These are phyloP conservation scores for Penicillium sp. DNA, from an alignment of 2,329 filamentous ascomycete species.

Conservation along the genomic window DNA sequence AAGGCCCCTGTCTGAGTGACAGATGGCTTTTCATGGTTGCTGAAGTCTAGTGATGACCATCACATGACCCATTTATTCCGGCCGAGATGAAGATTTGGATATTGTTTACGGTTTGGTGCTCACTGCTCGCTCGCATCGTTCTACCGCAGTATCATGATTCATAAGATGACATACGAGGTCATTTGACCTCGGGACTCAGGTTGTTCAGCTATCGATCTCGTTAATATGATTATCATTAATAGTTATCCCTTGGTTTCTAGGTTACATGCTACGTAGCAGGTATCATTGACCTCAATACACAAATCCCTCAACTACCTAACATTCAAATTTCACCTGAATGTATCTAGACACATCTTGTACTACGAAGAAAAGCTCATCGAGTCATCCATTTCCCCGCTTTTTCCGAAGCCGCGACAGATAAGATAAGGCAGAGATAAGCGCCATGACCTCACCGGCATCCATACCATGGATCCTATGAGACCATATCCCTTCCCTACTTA, in stretches of 20 bases:
- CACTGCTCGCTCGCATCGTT: not conserved
- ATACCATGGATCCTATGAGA: too few species aligned
- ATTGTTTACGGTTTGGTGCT: not conserved
- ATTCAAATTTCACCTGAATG: too few species aligned
- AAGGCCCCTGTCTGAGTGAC: conserved; percentile 63
- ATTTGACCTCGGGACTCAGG: not conserved
- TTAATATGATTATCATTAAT: not conserved
- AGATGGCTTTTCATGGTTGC: conserved; percentile 85
- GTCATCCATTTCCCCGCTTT: not conserved
- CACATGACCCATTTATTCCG: not conserved
- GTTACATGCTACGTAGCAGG: too few species aligned
- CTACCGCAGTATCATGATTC: too few species aligned
- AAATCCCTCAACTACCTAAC: too few species aligned
- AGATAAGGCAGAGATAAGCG: conserved; percentile 4
- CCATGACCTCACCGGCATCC: conserved; percentile 3
- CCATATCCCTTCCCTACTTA: not conserved
- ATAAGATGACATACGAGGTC: too few species aligned
- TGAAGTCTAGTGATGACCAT: conserved; percentile 61
- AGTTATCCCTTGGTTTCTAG: not conserved
- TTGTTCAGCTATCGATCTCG: not conserved
- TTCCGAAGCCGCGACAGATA: not conserved
- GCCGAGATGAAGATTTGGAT: not conserved
- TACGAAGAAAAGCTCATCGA: too few species aligned
- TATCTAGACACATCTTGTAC: too few species aligned
- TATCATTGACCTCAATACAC: too few species aligned